Evolutionary conservation across 306 rosid genomes (phyloP).

Genomic region (Hippophae gyantsensis): DNA sequence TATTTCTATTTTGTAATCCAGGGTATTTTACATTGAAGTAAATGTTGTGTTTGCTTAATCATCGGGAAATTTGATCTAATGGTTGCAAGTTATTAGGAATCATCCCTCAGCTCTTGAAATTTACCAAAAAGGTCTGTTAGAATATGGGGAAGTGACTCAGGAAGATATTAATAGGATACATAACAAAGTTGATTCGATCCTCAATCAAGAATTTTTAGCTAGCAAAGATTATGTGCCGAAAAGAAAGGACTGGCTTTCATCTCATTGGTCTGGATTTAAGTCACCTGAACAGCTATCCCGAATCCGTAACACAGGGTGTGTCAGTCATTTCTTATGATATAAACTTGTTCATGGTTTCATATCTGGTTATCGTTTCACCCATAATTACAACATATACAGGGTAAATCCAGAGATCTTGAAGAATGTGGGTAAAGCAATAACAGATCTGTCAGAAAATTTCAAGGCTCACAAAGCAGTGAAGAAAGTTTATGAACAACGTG

Average conservation of each 20-base stretch:
- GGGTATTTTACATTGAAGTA: not conserved
- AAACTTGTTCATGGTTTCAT: not conserved
- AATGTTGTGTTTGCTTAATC: constrained; percentile 8
- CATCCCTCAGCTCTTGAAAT: constrained; percentile 86
- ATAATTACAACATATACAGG: constrained; percentile 30
- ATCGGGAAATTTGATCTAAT: constrained; percentile 15
- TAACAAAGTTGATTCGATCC: constrained; percentile 57
- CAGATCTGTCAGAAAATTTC: constrained; percentile 61
- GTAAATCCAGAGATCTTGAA: constrained; percentile 90
- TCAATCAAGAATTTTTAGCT: constrained; percentile 77
- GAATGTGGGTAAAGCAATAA: constrained; percentile 85
- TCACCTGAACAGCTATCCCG: constrained; percentile 96
- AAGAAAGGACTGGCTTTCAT: constrained; percentile 94
- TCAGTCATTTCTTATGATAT: constrained; percentile 1
- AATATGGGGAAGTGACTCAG: constrained; percentile 52
- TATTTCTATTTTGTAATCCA: not conserved
- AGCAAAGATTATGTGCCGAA: constrained; percentile 90
- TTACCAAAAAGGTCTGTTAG: constrained; percentile 74
- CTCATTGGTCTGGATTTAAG: constrained; percentile 94
- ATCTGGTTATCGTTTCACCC: not conserved
- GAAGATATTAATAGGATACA: constrained; percentile 65
- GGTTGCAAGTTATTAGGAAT: constrained; percentile 55
- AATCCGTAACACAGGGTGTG: constrained; percentile 83
- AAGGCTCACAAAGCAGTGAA: constrained; percentile 88
- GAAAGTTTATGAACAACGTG: constrained; percentile 76